Conservation (phyloP, 805 yeast species). For the Hanseniaspora vineae region DNA sequence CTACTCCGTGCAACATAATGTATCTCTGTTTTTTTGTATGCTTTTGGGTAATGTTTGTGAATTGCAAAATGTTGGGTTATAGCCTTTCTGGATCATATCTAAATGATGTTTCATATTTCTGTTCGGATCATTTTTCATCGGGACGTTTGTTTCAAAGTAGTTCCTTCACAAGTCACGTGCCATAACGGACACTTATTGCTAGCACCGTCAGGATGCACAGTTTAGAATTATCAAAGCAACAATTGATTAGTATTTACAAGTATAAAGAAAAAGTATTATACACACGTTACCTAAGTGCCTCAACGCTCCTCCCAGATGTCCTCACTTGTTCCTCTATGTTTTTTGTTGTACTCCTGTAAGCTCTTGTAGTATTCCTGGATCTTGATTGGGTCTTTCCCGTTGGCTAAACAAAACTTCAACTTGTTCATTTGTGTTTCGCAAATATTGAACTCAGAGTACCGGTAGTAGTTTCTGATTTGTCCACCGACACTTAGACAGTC, state of each 20-base stretch:
- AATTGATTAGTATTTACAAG: not conserved
- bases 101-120: no score
- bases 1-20: not conserved
- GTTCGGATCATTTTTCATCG: no score
- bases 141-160: no score
- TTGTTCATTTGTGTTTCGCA: conserved; percentile 63
- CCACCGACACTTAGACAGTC: conserved; percentile 88
- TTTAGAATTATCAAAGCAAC: not conserved
- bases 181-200: no score
- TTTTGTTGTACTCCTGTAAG: conserved; percentile 41
- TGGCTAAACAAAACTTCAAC: conserved; percentile 65
- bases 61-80: no score
- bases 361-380: conserved; percentile 64
- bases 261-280: not conserved
- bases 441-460: conserved; percentile 65
- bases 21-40: not conserved
- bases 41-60: not conserved
- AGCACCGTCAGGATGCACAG: no score
- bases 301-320: conserved; percentile 58
- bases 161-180: no score
- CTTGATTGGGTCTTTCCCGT: conserved; percentile 40
- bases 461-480: conserved; percentile 68
- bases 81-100: no score
- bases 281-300: not conserved
- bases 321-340: conserved; percentile 63